Evolutionary conservation across 371 early-diverging fungal species (phyloP), one percentile per base, ranked within the genome.

Genomic region (Apophysomyces elegans): DNA sequence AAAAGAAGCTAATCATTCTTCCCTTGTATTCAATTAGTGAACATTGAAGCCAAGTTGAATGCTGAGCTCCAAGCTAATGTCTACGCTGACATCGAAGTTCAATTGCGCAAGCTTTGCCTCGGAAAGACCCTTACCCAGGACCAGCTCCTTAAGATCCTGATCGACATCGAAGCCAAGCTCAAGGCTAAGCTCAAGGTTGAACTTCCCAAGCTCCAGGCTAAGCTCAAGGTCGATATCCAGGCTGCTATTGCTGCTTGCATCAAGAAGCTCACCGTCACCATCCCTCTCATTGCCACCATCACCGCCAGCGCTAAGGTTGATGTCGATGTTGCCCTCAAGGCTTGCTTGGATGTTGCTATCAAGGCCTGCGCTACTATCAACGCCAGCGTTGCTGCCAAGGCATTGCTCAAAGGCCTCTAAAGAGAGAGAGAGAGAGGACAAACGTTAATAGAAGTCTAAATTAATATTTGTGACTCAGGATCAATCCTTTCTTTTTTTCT

Each of bases 201-300:
- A 45, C 63, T 77, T 11, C 74, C 74, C 62, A 62, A 65, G 32
- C 66, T 76, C 32, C 56, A 64, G 43, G 69, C 56, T 16, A 35
- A 56, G 8, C 67, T 76, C 46, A 36, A 41, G 9, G 47, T 46
- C 32, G 65, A 64, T 6, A 44, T 70, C 44, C 65, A 70, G 43
- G 66, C 65, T 35, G 60, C 64, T 16, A 39, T 73, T 35, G 61
- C 67, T 12, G 58, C 64, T 39, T 59, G 64, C 39, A 61, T 76
- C 43, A 68, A 73, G 41, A 60, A 71, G 7, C 56, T 73, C 18
- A 39, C 67, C 1, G 63, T 73, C 38, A 64, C 64, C 35, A 58
- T 73, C 54, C 73, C 73, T 14, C 58, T 61, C 8, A 16, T 70
- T 16, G 56, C 63, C 13, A 5, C 60, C 0, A 26, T 68, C 16